A percentile compares a stretch with the other conserved stretches of the same genome.
Conservation (phyloP, 2,329 filamentous ascomycete genomes). For the Pseudovirgaria hyperparasitica region DNA sequence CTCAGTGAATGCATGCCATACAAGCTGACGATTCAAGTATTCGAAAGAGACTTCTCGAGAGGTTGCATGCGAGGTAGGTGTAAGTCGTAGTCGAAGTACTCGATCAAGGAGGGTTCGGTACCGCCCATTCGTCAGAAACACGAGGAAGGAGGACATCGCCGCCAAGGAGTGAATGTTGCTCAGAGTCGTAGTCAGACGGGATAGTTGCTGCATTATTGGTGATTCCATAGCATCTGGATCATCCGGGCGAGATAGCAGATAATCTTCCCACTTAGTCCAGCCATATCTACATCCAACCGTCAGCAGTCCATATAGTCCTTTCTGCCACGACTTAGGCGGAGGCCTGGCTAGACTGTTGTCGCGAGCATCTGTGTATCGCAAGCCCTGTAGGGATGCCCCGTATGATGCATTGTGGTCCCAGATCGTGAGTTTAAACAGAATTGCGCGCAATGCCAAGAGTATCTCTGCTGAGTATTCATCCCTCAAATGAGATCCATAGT, state of each 20-base stretch:
- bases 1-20: constrained; percentile 99
- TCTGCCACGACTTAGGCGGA: constrained; percentile 70
- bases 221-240: constrained; percentile 49
- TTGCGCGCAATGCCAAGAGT: constrained; percentile 57
- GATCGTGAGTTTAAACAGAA: constrained; percentile 87
- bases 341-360: constrained; percentile 38
- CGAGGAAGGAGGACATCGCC: constrained; percentile 72
- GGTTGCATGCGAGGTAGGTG: constrained; percentile 70
- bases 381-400: constrained; percentile 81
- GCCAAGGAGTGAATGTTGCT: constrained; percentile 69
- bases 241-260: constrained; percentile 64
- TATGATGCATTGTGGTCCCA: constrained; percentile 97
- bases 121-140: constrained; percentile 81
- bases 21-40: constrained; percentile 91
- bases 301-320: constrained; percentile 67
- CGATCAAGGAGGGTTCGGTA: constrained; percentile 88
- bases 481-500: constrained; percentile 62
- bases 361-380: constrained; percentile 79
- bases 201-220: constrained; percentile 43
- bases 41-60: constrained; percentile 92
- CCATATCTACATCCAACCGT: constrained; percentile 81
- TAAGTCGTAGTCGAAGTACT: constrained; percentile 68
- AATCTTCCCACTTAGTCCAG: constrained; percentile 87
- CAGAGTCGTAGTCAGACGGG: constrained; percentile 53
- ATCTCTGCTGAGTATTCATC: constrained; percentile 88